Evolutionary conservation across 345 rosid genomes (phyloP).

Genomic region (Hevea brasiliensis): DNA sequence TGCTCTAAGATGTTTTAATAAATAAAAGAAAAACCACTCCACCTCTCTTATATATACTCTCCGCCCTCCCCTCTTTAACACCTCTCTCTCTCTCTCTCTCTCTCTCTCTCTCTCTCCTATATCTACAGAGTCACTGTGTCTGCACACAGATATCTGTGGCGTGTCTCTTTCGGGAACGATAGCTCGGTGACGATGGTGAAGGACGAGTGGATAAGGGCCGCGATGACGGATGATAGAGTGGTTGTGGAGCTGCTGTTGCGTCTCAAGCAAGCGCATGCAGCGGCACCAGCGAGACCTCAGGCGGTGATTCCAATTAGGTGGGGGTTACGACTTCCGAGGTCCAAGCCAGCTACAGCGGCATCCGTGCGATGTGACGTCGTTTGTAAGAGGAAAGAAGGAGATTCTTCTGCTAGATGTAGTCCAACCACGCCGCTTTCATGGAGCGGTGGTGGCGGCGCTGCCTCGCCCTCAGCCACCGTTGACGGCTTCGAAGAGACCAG

Average conservation of each 20-base stretch:
- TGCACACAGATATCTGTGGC: no score
- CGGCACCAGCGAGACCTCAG: slow-evolving; percentile 16
- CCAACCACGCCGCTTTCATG: slow-evolving; percentile 40
- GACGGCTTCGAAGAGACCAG: slow-evolving; percentile 66
- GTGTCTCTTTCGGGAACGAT: background rate
- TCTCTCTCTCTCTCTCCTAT: slow-evolving; percentile 5
- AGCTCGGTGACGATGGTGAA: slow-evolving; percentile 26
- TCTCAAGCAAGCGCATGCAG: slow-evolving; percentile 44
- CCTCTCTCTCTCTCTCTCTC: background rate
- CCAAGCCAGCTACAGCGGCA: slow-evolving; percentile 6
- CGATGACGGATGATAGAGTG: slow-evolving; percentile 62
- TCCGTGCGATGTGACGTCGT: slow-evolving; percentile 17
- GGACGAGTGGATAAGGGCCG: slow-evolving; percentile 73
- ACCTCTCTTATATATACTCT: slow-evolving; percentile 26
- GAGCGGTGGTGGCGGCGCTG: slow-evolving; percentile 32
- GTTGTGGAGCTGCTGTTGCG: slow-evolving; percentile 68
- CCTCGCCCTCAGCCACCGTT: slow-evolving; percentile 58
- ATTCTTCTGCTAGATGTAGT: slow-evolving; percentile 33
- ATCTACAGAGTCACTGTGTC: background rate
- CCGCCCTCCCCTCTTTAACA: background rate
- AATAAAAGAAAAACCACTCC: slow-evolving; percentile 13
- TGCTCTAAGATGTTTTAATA: background rate
- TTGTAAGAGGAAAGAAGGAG: slow-evolving; percentile 22
- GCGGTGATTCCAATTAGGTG: slow-evolving; percentile 42
- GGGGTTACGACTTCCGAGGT: slow-evolving; percentile 35